phyloP scores from a whole-genome alignment of 768 basidiomycete species.

The Lyophyllum decastes region DNA sequence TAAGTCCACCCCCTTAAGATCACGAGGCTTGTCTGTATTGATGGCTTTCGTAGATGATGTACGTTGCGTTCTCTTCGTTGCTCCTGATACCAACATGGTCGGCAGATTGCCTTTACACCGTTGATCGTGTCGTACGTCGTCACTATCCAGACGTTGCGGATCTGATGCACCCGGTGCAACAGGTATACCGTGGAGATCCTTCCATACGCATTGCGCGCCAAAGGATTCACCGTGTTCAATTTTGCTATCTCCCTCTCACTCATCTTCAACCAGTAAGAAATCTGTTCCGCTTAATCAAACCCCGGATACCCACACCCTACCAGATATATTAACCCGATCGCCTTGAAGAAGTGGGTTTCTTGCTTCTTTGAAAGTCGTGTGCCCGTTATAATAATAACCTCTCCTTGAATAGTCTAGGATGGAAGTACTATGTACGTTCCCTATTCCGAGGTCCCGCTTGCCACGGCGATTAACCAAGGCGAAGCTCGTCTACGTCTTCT shows the following conservation, averaged over 20 bases:
- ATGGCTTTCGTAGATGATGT: too few relatives aligned
- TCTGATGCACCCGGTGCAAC: background rate
- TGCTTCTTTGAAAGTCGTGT: background rate
- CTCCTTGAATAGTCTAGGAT: constrained; percentile 35
- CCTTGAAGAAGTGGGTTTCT: background rate
- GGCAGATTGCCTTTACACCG: too few relatives aligned
- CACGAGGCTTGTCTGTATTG: too few relatives aligned
- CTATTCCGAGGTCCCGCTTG: background rate
- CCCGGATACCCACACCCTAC: background rate
- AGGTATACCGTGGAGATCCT: constrained; percentile 21
- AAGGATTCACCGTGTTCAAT: constrained; percentile 18
- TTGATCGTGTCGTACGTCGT: too few relatives aligned
- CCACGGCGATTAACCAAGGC: background rate
- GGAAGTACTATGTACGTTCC: constrained; percentile 62
- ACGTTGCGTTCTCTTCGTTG: too few relatives aligned
- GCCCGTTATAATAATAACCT: background rate
- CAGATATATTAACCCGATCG: constrained; percentile 20
- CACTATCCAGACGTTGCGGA: too few relatives aligned
- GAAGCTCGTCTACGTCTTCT: constrained; percentile 52
- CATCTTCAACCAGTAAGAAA: background rate
- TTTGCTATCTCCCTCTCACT: constrained; percentile 13
- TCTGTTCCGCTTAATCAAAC: background rate
- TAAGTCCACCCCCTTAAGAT: too few relatives aligned
- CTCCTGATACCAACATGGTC: too few relatives aligned
- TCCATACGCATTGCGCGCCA: constrained; percentile 18